Percentiles rank a stretch among this genome's conserved stretches.
These are phyloP conservation scores for Leccinum broughii DNA, from an alignment of 768 basidiomycete genomes.

Conservation along the genomic window DNA sequence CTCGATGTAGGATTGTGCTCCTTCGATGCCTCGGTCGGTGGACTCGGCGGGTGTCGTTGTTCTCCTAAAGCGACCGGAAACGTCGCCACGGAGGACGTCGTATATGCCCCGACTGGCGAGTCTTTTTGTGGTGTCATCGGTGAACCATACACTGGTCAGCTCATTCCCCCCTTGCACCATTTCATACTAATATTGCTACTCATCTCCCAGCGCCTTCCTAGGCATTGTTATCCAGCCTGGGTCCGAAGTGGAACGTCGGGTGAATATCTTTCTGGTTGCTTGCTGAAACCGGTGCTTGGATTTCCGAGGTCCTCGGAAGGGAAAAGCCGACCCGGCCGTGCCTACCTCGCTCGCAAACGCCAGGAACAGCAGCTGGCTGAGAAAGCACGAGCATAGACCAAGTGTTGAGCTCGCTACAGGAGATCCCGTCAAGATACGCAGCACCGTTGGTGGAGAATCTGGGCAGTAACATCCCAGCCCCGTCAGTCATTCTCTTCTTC, in stretches of 20 bases:
- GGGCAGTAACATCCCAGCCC: background rate
- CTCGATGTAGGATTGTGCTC: conserved; percentile 75
- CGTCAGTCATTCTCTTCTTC: background rate
- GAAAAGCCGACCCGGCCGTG: no score
- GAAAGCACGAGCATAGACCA: no score
- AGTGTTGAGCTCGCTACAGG: no score
- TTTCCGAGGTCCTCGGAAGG: no score
- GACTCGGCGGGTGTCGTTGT: conserved; percentile 95
- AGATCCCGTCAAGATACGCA: background rate
- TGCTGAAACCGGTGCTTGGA: no score
- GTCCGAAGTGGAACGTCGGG: conserved; percentile 33
- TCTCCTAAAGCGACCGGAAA: conserved; percentile 96
- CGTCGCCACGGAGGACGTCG: conserved; percentile 89
- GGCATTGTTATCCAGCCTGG: background rate
- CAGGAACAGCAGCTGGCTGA: no score
- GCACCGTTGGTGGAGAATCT: background rate
- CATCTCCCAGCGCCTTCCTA: conserved; percentile 1
- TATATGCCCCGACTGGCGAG: conserved; percentile 63
- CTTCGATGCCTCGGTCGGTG: conserved; percentile 82
- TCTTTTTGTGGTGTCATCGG: conserved; percentile 42
- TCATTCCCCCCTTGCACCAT: no score
- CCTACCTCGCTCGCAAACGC: no score
- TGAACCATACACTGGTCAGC: conserved; percentile 23
- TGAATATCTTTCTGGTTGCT: conserved; percentile 56
- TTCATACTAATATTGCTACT: background rate